Conservation (phyloP, 169 alveolate genomes). For the Cryptosporidium meleagridis region DNA sequence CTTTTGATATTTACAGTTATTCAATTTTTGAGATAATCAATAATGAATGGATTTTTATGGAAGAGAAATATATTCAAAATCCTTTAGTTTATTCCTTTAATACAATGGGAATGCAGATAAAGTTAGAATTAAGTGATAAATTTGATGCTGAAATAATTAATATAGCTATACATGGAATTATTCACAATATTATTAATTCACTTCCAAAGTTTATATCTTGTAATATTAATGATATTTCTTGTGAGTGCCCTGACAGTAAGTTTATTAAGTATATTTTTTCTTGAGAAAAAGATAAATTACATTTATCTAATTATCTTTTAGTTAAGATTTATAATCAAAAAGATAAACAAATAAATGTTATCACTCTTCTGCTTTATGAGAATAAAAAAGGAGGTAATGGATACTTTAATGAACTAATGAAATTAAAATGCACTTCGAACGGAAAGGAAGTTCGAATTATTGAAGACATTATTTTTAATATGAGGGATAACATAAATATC, state of each 20-base stretch:
- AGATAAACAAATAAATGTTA: background rate
- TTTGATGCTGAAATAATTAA: slow-evolving; percentile 23
- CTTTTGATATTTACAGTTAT: slow-evolving; percentile 31
- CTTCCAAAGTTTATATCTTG: slow-evolving; percentile 43
- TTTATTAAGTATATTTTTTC: background rate
- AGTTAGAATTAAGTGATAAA: background rate
- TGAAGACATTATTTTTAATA: slow-evolving; percentile 14
- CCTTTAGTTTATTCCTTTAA: slow-evolving; percentile 59
- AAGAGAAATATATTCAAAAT: slow-evolving; percentile 39
- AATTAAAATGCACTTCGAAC: background rate
- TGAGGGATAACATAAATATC: background rate
- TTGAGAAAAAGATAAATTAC: background rate
- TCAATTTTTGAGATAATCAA: slow-evolving; percentile 21
- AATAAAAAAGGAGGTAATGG: slow-evolving; percentile 67
- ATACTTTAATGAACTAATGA: slow-evolving; percentile 29
- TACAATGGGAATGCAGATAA: slow-evolving; percentile 66
- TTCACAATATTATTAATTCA: slow-evolving; percentile 35
- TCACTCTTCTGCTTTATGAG: slow-evolving; percentile 37
- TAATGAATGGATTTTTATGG: slow-evolving; percentile 50
- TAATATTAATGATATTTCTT: slow-evolving; percentile 29
- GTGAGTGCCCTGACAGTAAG: slow-evolving; percentile 76
- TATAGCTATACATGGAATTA: slow-evolving; percentile 56
- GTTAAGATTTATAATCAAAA: slow-evolving; percentile 34
- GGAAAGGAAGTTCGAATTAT: slow-evolving; percentile 5
- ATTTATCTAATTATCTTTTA: background rate